These are phyloP conservation scores for Casuarina equisetifolia DNA, from an alignment of 306 rosid genomes.

Conservation along the genomic window DNA sequence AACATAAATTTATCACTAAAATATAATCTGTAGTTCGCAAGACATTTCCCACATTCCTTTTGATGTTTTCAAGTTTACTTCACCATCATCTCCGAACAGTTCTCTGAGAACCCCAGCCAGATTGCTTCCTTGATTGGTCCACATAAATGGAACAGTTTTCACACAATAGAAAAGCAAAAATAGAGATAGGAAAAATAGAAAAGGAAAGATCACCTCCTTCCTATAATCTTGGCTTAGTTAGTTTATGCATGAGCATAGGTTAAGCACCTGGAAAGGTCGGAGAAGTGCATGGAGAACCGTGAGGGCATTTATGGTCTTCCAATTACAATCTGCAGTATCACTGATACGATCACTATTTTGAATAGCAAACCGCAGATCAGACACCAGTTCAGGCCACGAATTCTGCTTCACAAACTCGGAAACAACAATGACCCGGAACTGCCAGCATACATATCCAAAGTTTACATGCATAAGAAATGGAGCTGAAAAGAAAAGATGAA, in stretches of 20 bases:
- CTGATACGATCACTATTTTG: slow-evolving; percentile 59
- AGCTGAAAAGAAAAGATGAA: not conserved
- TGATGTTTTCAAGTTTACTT: not conserved
- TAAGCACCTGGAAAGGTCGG: slow-evolving; percentile 80
- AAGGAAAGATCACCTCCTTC: not conserved
- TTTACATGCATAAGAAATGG: not conserved
- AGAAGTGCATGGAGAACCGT: slow-evolving; percentile 69
- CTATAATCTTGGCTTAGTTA: not conserved
- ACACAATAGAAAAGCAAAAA: not conserved
- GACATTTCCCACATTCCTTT: not conserved
- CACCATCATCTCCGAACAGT: not conserved
- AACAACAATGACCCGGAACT: slow-evolving; percentile 61
- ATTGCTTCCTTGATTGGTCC: not conserved
- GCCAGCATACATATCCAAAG: slow-evolving; percentile 19
- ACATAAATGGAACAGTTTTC: not conserved
- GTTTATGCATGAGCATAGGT: slow-evolving; percentile 7
- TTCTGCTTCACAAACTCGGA: slow-evolving; percentile 68
- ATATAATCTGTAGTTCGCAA: not conserved
- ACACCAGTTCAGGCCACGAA: slow-evolving; percentile 75
- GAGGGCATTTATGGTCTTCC: slow-evolving; percentile 65
- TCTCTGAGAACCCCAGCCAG: not conserved
- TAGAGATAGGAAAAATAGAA: not conserved
- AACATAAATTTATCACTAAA: not conserved
- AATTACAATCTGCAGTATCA: slow-evolving; percentile 33
- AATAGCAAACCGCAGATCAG: slow-evolving; percentile 63